Evolutionary conservation across 352 stramenopile genomes (phyloP).

Genomic region (Thalassiosira oceanica): DNA sequence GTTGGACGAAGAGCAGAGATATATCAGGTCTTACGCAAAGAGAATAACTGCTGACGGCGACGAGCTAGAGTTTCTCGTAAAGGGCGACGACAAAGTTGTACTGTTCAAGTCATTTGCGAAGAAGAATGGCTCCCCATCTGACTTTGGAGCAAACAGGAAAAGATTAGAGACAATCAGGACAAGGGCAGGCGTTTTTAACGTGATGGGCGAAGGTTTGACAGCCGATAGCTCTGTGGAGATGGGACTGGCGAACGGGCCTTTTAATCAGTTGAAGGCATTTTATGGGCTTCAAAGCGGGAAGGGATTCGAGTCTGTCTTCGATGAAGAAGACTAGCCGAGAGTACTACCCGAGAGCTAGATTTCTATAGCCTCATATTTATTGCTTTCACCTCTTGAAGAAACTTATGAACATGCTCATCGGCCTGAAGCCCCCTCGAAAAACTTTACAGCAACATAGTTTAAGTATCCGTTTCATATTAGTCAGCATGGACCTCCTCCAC

Average conservation of each 20-base stretch:
- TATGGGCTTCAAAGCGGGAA: slow-evolving; percentile 72
- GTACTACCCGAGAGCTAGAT: too few species aligned
- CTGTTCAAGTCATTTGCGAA: slow-evolving; percentile 52
- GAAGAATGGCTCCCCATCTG: slow-evolving; percentile 42
- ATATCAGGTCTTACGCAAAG: slow-evolving; percentile 54
- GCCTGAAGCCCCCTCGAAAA: too few species aligned
- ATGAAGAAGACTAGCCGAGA: slow-evolving; percentile 45
- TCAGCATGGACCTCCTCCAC: slow-evolving; percentile 59
- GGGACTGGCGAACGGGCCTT: slow-evolving; percentile 11
- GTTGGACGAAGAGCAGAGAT: slow-evolving; percentile 45
- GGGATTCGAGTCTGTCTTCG: slow-evolving; percentile 75
- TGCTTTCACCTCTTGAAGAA: too few species aligned
- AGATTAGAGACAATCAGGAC: slow-evolving; percentile 64
- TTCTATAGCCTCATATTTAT: too few species aligned
- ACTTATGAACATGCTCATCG: too few species aligned
- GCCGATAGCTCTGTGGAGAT: slow-evolving; percentile 53
- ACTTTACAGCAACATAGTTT: too few species aligned
- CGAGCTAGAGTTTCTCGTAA: slow-evolving; percentile 72
- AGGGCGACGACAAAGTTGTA: slow-evolving; percentile 68
- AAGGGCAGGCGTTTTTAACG: slow-evolving; percentile 59
- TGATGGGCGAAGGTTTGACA: slow-evolving; percentile 68
- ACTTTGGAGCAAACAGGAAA: slow-evolving; percentile 69
- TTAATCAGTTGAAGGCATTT: slow-evolving; percentile 78
- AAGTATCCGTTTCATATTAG: too few species aligned
- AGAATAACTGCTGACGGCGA: slow-evolving; percentile 45